Conservation (phyloP, 495 filamentous ascomycete genomes). For the Aspergillus coremiiformis region DNA sequence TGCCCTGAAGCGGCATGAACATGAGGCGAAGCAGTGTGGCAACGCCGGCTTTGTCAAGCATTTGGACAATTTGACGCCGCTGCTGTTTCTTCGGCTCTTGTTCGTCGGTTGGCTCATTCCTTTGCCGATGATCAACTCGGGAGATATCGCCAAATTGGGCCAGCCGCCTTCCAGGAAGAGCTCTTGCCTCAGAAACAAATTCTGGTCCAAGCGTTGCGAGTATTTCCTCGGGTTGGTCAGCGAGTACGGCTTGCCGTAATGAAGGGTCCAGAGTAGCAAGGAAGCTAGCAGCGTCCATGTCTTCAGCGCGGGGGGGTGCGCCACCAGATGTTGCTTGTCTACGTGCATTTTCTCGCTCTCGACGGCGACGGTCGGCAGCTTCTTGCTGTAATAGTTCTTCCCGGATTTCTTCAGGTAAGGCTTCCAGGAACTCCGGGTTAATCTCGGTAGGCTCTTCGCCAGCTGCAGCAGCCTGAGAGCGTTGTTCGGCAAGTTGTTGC, state of each 20-base stretch:
- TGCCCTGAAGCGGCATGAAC: slow-evolving; percentile 88
- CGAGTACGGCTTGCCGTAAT: slow-evolving; percentile 75
- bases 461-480: slow-evolving; percentile 68
- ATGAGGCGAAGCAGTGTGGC: slow-evolving; percentile 91
- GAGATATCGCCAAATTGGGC: slow-evolving; percentile 52
- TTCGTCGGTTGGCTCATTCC: slow-evolving; percentile 34
- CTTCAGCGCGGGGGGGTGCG: slow-evolving; percentile 51
- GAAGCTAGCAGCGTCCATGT: slow-evolving; percentile 92
- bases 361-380: slow-evolving; percentile 76
- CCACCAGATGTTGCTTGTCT: slow-evolving; percentile 48
- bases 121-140: slow-evolving; percentile 37
- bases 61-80: slow-evolving; percentile 78
- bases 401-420: slow-evolving; percentile 82
- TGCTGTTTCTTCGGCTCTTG: slow-evolving; percentile 59
- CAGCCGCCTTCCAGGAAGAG: slow-evolving; percentile 54
- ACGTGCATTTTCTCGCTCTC: slow-evolving; percentile 72
- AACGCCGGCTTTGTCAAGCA: slow-evolving; percentile 92
- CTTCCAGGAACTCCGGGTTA: slow-evolving; percentile 89
- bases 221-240: slow-evolving; percentile 86
- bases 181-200: slow-evolving; percentile 77
- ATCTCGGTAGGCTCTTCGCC: slow-evolving; percentile 83
- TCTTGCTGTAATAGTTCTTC: slow-evolving; percentile 87
- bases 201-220: slow-evolving; percentile 79
- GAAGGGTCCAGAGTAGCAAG: slow-evolving; percentile 81
- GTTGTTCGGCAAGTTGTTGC: slow-evolving; percentile 72